A percentile compares a stretch with the other conserved stretches of the same genome.
phyloP scores from a whole-genome alignment of 305 asterid genomes.

The Fraxinus paxiana region DNA sequence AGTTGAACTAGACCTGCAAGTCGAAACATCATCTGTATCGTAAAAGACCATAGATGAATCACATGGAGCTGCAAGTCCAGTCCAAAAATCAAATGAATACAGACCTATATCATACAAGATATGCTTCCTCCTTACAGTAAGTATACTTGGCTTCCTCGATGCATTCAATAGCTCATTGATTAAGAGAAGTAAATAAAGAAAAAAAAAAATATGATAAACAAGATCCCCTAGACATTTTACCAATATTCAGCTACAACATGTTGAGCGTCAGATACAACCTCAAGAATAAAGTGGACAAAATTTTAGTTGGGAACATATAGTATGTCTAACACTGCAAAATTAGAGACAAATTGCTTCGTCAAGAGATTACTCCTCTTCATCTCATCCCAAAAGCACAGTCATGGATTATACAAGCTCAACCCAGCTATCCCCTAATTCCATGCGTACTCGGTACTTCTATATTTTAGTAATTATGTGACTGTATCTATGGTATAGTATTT shows the following conservation, averaged over 20 bases:
- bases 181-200: neutral
- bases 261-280: conserved; percentile 5
- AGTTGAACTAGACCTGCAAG: conserved; percentile 51
- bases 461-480: neutral
- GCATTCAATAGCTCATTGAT: neutral
- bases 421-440: neutral
- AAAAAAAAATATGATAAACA: neutral
- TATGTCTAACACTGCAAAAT: neutral
- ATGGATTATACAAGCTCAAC: neutral
- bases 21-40: neutral
- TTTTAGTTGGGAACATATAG: neutral
- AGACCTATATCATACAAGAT: conserved; percentile 11
- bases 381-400: neutral
- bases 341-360: neutral
- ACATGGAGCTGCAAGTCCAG: neutral
- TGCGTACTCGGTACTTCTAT: neutral
- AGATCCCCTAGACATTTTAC: conserved; percentile 1
- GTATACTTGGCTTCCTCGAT: neutral
- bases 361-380: neutral
- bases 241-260: neutral
- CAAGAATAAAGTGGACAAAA: neutral
- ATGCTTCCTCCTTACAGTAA: neutral
- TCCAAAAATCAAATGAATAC: conserved; percentile 10
- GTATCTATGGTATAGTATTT: neutral
- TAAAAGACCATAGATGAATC: neutral